These are phyloP conservation scores for Bonia amplexicaulis DNA, from an alignment of 176 grass and related monocot genomes.

Conservation along the genomic window DNA sequence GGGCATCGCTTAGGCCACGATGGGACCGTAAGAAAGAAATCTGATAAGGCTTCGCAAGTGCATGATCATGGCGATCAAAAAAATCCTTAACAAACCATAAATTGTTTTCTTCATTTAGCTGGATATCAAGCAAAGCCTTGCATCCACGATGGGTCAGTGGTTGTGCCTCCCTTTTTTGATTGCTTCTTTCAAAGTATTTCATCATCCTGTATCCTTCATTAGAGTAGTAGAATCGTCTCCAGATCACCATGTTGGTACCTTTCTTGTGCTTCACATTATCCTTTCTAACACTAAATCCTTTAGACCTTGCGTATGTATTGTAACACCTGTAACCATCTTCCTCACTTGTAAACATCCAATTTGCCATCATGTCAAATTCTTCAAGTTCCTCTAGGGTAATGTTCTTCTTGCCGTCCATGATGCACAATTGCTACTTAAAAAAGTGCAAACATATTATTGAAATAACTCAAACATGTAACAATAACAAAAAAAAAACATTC, in stretches of 20 bases:
- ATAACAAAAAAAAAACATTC: too few species aligned
- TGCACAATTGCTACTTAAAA: too few species aligned
- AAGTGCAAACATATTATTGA: too few species aligned
- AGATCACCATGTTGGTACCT: not conserved
- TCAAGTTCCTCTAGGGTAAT: not conserved
- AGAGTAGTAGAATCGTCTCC: not conserved
- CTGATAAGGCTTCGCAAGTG: not conserved
- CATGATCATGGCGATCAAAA: not conserved
- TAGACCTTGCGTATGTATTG: not conserved
- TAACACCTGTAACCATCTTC: not conserved
- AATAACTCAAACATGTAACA: too few species aligned
- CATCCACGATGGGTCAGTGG: not conserved
- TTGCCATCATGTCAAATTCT: not conserved
- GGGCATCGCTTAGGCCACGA: not conserved
- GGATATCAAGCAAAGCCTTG: not conserved
- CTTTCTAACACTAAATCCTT: not conserved
- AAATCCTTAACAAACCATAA: not conserved
- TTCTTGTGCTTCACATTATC: not conserved
- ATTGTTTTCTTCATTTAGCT: not conserved
- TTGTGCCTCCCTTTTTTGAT: not conserved
- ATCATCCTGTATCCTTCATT: not conserved
- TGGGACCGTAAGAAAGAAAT: not conserved
- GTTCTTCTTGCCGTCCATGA: not conserved
- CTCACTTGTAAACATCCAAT: not conserved
- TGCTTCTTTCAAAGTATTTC: not conserved